phyloP scores from a whole-genome alignment of 192 early-diverging fungal species.

The Dissophora ornata region DNA sequence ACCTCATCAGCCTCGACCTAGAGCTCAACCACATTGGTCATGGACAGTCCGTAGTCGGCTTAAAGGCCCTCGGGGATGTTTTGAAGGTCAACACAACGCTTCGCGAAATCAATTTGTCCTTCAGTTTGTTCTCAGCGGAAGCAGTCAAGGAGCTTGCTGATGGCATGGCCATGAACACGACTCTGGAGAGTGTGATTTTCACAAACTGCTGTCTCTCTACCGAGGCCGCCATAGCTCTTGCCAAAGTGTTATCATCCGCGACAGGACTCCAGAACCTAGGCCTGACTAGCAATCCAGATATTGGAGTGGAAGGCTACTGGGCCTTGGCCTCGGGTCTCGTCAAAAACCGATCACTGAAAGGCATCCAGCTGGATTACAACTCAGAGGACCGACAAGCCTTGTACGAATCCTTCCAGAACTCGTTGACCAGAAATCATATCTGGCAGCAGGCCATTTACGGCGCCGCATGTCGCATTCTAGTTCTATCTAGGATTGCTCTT shows the following conservation, averaged over 20 bases:
- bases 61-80: slow-evolving; percentile 38
- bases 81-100: slow-evolving; percentile 37
- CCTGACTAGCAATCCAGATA: slow-evolving; percentile 51
- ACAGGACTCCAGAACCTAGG: slow-evolving; percentile 55
- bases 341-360: slow-evolving; percentile 54
- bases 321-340: slow-evolving; percentile 47
- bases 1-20: slow-evolving; percentile 41
- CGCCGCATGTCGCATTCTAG: slow-evolving; percentile 54
- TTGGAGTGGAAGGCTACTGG: slow-evolving; percentile 58
- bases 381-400: slow-evolving; percentile 56
- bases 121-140: slow-evolving; percentile 42
- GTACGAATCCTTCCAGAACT: slow-evolving; percentile 55
- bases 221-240: slow-evolving; percentile 33
- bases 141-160: slow-evolving; percentile 21
- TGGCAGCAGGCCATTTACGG: slow-evolving; percentile 56
- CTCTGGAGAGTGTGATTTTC: slow-evolving; percentile 54
- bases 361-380: slow-evolving; percentile 60
- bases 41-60: slow-evolving; percentile 25
- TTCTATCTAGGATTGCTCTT: slow-evolving; percentile 46
- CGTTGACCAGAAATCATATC: slow-evolving; percentile 57
- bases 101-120: slow-evolving; percentile 54
- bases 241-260: slow-evolving; percentile 35
- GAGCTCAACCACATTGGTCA: slow-evolving; percentile 56
- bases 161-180: slow-evolving; percentile 51
- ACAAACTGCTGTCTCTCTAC: slow-evolving; percentile 51